These are phyloP conservation scores for Simmondsia chinensis DNA, from an alignment of 148 eudicot species.

Conservation along the genomic window DNA sequence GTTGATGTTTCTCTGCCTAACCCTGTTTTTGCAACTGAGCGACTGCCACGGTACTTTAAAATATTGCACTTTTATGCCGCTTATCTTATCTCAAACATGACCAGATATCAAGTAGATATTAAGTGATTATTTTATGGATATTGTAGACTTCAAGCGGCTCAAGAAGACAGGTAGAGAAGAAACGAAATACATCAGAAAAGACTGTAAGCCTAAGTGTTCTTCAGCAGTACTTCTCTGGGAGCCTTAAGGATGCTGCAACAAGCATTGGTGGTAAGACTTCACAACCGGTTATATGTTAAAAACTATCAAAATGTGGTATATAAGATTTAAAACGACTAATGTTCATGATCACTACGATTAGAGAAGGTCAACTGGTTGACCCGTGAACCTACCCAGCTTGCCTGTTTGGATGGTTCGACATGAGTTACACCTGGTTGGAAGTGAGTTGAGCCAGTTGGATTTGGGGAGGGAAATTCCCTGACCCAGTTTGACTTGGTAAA, in stretches of 20 bases:
- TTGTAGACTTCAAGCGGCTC: conserved; percentile 27
- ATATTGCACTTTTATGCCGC: background rate
- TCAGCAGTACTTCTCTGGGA: conserved; percentile 90
- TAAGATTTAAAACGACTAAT: too few relatives aligned
- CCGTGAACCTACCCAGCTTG: too few relatives aligned
- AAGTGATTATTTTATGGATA: background rate
- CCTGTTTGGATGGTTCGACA: too few relatives aligned
- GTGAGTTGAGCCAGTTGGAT: too few relatives aligned
- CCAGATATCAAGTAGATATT: too few relatives aligned
- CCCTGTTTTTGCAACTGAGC: too few relatives aligned
- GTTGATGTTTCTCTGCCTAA: too few relatives aligned
- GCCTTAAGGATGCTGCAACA: conserved; percentile 96
- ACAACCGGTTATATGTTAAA: background rate
- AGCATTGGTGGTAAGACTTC: conserved; percentile 67
- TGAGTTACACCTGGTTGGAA: too few relatives aligned
- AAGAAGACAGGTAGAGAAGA: conserved; percentile 44
- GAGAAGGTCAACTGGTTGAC: too few relatives aligned
- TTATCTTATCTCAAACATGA: background rate
- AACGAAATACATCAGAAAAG: conserved; percentile 68
- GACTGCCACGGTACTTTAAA: too few relatives aligned
- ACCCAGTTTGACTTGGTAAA: background rate
- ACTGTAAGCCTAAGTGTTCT: conserved; percentile 69
- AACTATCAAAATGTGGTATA: too few relatives aligned
- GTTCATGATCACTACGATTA: too few relatives aligned
- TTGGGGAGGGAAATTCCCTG: background rate